phyloP scores from a whole-genome alignment of 371 early-diverging fungal species.

The Circinella minor region DNA sequence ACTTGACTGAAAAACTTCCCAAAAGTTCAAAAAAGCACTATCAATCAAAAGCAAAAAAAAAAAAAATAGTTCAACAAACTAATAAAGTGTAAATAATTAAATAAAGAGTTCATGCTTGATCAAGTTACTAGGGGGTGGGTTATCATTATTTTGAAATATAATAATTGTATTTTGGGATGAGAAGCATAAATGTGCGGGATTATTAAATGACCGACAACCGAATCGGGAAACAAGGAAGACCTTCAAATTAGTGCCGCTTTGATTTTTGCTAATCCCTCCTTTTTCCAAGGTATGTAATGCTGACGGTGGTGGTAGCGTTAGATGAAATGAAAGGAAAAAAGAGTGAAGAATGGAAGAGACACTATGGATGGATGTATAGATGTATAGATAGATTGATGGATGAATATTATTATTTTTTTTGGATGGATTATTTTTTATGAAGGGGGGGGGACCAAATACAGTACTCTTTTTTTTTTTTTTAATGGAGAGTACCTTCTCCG shows the following conservation, averaged over 20 bases:
- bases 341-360: not conserved
- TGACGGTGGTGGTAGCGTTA: not conserved
- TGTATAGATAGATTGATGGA: constrained; percentile 6
- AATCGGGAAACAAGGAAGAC: not conserved
- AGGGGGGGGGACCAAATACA: too few species aligned
- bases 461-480: too few species aligned
- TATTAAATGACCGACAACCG: not conserved
- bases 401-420: not conserved
- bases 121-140: too few species aligned
- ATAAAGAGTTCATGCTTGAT: too few species aligned
- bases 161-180: too few species aligned
- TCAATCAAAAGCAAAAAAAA: too few species aligned
- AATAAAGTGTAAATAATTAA: too few species aligned
- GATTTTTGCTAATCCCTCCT: not conserved
- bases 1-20: too few species aligned
- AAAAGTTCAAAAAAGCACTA: too few species aligned
- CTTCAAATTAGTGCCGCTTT: not conserved
- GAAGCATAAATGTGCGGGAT: not conserved
- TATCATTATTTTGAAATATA: too few species aligned
- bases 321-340: not conserved
- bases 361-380: constrained; percentile 10
- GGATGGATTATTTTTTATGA: too few species aligned
- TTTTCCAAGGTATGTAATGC: constrained; percentile 6
- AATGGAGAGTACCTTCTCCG: not conserved
- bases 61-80: too few species aligned